These are phyloP conservation scores for Vigna reflexopilosa DNA, from an alignment of 306 rosid genomes.

Conservation along the genomic window DNA sequence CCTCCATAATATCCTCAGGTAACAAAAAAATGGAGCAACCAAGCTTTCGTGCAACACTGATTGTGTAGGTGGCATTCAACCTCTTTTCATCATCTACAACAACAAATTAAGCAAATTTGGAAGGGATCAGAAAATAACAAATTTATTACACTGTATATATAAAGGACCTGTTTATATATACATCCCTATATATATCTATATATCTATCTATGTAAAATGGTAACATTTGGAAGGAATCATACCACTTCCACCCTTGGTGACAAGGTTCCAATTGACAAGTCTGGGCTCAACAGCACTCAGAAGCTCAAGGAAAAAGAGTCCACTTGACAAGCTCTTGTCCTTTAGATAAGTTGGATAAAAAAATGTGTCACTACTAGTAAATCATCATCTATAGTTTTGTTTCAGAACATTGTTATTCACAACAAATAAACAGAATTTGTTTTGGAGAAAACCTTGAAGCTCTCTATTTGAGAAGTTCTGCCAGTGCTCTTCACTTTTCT, in stretches of 20 bases:
- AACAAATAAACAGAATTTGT: neutral
- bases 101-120: conserved; percentile 34
- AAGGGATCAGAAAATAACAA: conserved; percentile 10
- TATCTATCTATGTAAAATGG: neutral
- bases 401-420: neutral
- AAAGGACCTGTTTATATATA: neutral
- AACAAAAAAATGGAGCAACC: conserved; percentile 95
- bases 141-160: neutral
- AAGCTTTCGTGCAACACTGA: conserved; percentile 95
- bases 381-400: conserved; percentile 18
- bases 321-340: conserved; percentile 89
- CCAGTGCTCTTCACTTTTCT: conserved; percentile 81
- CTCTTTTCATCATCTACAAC: conserved; percentile 83
- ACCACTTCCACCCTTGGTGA: conserved; percentile 92
- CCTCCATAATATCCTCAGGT: conserved; percentile 98
- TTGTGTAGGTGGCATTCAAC: conserved; percentile 92
- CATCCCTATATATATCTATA: neutral
- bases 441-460: conserved; percentile 72
- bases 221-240: conserved; percentile 43
- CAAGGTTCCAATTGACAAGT: conserved; percentile 98
- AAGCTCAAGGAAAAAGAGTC: conserved; percentile 92
- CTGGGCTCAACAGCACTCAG: conserved; percentile 97
- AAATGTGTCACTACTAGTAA: conserved; percentile 13
- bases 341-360: conserved; percentile 44
- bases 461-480: conserved; percentile 76